Percentiles rank a stretch among this genome's conserved stretches.
Evolutionary conservation across 495 filamentous ascomycete genomes (phyloP).

Genomic region (Aspergillus carlsbadensis): DNA sequence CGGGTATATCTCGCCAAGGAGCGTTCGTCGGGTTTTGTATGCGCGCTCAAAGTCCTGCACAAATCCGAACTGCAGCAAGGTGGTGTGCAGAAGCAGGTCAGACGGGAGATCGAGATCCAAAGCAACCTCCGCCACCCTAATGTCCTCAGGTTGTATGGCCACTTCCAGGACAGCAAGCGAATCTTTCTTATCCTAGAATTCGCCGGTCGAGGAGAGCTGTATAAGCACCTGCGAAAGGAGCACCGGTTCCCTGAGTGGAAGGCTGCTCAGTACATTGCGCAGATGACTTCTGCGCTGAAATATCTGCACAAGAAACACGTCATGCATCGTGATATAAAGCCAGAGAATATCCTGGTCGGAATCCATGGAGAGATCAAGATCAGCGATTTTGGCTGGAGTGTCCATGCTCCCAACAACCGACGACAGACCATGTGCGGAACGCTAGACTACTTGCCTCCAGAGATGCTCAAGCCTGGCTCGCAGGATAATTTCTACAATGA

Average conservation of each 20-base stretch:
- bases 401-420: slow-evolving; percentile 93
- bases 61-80: slow-evolving; percentile 91
- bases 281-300: slow-evolving; percentile 90
- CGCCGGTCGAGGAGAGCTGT: slow-evolving; percentile 91
- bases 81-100: slow-evolving; percentile 93
- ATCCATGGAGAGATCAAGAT: slow-evolving; percentile 99
- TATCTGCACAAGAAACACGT: slow-evolving; percentile 98
- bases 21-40: slow-evolving; percentile 84
- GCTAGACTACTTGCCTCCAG: slow-evolving; percentile 93
- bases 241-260: slow-evolving; percentile 92
- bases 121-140: slow-evolving; percentile 95
- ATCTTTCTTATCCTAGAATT: slow-evolving; percentile 97
- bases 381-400: slow-evolving; percentile 97
- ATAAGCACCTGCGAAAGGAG: slow-evolving; percentile 92
- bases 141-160: slow-evolving; percentile 88
- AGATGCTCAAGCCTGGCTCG: slow-evolving; percentile 85
- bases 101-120: slow-evolving; percentile 97
- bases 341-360: slow-evolving; percentile 95
- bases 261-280: slow-evolving; percentile 95
- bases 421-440: slow-evolving; percentile 96
- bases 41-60: slow-evolving; percentile 94
- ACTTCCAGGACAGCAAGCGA: slow-evolving; percentile 96
- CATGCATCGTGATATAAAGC: slow-evolving; percentile 98
- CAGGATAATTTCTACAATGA: slow-evolving; percentile 87
- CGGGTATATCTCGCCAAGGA: slow-evolving; percentile 95